Evolutionary conservation across 108 stramenopile genomes (phyloP), one percentile per base, ranked within the genome.

Genomic region (Schizochytrium sp.): DNA sequence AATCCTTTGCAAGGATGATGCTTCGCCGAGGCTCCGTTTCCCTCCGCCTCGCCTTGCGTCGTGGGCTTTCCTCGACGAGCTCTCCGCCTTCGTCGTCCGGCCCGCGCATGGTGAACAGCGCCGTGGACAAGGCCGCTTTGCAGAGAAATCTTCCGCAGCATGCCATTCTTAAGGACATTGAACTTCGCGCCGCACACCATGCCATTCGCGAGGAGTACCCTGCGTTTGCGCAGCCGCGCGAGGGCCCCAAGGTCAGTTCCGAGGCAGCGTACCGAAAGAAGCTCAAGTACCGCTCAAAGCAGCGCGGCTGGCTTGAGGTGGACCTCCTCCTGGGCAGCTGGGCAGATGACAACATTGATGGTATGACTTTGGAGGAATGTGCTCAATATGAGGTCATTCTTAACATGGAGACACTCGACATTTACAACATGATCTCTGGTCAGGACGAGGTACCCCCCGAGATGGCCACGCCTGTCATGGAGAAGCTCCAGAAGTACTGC

Each of bases 401-500:
- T 0, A 98, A 99, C 90, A 90, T 94, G 91, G 98, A 99, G 91
- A 99, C 99, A 4, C 97, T 99, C 88, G 99, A 99, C 91, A 98
- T 99, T 53, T 99, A 97, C 94, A 99, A 98, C 91, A 95, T 98
- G 60, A 92, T 99, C 87, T 96, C 98, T 3, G 93, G 93, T 28
- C 90, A 92, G 56, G 87, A 90, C 49, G 15, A 57, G 61, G 50
- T 88, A 13, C 92, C 92, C 17, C 28, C 53, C 49, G 19, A 3
- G 7, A 44, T 83, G 38, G 38, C 58, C 53, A 89, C 56, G 46
- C 56, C 89, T 0, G 41, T 89, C 12, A 89, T 91, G 89, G 15
- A 89, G 57, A 76, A 47, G 73, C 56, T 89, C 44, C 72, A 83
- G 56, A 46, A 45, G 50, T 89, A 89, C 58, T 46, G 55, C 55